These are phyloP conservation scores for Alternaria brassicae DNA, from an alignment of 2,329 filamentous ascomycete genomes.

Conservation along the genomic window DNA sequence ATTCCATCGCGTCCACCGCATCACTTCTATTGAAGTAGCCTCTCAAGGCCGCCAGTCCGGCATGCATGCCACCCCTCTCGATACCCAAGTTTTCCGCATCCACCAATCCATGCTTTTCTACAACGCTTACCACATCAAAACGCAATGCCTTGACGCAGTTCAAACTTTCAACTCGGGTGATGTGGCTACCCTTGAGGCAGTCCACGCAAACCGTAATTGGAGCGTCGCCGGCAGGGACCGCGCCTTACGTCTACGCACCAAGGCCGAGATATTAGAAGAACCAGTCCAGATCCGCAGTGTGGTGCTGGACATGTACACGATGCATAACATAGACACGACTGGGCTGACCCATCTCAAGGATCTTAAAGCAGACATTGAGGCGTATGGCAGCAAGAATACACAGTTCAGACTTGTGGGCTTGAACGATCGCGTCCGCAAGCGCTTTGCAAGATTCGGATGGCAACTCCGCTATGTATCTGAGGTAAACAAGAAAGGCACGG, in stretches of 20 bases:
- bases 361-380: slow-evolving; percentile 57
- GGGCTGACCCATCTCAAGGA: slow-evolving; percentile 59
- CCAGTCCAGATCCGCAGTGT: slow-evolving; percentile 56
- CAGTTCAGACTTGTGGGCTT: slow-evolving; percentile 61
- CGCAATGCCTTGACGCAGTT: slow-evolving; percentile 58
- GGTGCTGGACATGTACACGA: slow-evolving; percentile 61
- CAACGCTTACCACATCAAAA: slow-evolving; percentile 64
- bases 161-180: slow-evolving; percentile 56
- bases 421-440: slow-evolving; percentile 48
- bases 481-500: slow-evolving; percentile 13
- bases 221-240: slow-evolving; percentile 61
- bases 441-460: slow-evolving; percentile 49
- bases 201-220: slow-evolving; percentile 59
- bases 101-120: slow-evolving; percentile 67
- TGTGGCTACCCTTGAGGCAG: slow-evolving; percentile 48
- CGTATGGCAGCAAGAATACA: slow-evolving; percentile 57
- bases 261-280: slow-evolving; percentile 44
- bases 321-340: slow-evolving; percentile 63
- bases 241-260: slow-evolving; percentile 56
- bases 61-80: slow-evolving; percentile 47
- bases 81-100: slow-evolving; percentile 65
- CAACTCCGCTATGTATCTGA: slow-evolving; percentile 19
- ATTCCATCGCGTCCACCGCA: slow-evolving; percentile 55
- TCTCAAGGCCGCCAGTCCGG: slow-evolving; percentile 14
- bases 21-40: slow-evolving; percentile 23